Evolutionary conservation across 2,329 filamentous ascomycete genomes (phyloP).

Genomic region (Grosmannia penicillata): DNA sequence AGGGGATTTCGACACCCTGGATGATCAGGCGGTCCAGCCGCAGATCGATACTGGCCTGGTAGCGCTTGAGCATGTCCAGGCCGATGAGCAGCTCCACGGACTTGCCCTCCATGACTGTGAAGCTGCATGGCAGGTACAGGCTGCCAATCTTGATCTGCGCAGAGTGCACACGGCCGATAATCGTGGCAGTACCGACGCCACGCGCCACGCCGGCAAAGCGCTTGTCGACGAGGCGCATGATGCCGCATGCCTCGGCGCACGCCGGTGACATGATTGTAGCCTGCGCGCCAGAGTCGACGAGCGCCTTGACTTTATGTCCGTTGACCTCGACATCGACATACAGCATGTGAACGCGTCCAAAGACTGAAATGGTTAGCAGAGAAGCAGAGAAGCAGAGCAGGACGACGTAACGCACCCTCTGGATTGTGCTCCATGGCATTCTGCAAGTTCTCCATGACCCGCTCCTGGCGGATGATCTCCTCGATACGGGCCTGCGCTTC

Average conservation of each 20-base stretch:
- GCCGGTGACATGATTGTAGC: constrained; percentile 97
- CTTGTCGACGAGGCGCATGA: constrained; percentile 89
- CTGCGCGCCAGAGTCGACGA: constrained; percentile 94
- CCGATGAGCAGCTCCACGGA: constrained; percentile 86
- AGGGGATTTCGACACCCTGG: constrained; percentile 74
- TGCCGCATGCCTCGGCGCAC: constrained; percentile 82
- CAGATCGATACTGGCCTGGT: constrained; percentile 86
- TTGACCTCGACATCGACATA: constrained; percentile 96
- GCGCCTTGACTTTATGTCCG: constrained; percentile 78
- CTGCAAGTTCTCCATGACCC: constrained; percentile 88
- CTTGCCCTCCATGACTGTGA: constrained; percentile 99
- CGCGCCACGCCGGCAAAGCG: constrained; percentile 84
- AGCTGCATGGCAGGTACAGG: constrained; percentile 80
- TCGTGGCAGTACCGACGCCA: constrained; percentile 86
- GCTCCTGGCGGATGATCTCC: constrained; percentile 91
- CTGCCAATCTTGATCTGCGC: constrained; percentile 88
- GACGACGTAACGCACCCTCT: constrained; percentile 50
- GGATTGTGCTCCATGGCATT: constrained; percentile 96
- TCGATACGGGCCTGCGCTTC: constrained; percentile 87
- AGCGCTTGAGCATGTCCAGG: constrained; percentile 90
- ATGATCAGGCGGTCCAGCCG: constrained; percentile 75
- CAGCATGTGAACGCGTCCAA: constrained; percentile 87
- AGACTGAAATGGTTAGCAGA: constrained; percentile 41
- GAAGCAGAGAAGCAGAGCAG: neutral
- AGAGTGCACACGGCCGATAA: constrained; percentile 87